These are phyloP conservation scores for Cyberlindnera xylosilytica DNA, from an alignment of 805 yeast genomes.

Conservation along the genomic window DNA sequence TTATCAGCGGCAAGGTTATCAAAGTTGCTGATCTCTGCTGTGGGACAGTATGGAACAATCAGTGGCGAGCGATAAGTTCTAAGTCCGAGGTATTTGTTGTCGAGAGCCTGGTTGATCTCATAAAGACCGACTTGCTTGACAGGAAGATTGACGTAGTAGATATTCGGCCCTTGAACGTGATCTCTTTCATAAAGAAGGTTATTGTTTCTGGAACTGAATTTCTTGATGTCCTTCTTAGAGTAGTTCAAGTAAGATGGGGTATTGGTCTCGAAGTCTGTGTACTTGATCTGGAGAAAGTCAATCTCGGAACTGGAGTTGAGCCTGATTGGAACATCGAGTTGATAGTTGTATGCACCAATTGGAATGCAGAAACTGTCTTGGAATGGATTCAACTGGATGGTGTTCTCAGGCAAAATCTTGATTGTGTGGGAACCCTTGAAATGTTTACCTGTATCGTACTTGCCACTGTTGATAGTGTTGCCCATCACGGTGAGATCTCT, in stretches of 20 bases:
- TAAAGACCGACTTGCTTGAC: constrained; percentile 74
- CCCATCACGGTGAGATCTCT: constrained; percentile 55
- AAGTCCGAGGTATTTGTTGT: constrained; percentile 57
- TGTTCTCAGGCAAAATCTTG: constrained; percentile 86
- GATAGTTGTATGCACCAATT: constrained; percentile 27
- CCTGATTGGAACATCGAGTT: constrained; percentile 61
- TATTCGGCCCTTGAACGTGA: constrained; percentile 27
- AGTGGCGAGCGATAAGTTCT: constrained; percentile 60
- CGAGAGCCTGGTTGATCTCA: constrained; percentile 63
- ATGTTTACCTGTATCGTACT: constrained; percentile 39
- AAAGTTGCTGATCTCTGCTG: constrained; percentile 48
- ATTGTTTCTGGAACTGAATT: constrained; percentile 25
- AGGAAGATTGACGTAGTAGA: constrained; percentile 64
- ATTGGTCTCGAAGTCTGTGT: constrained; percentile 52
- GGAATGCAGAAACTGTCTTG: constrained; percentile 63
- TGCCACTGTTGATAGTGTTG: constrained; percentile 34
- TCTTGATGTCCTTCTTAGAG: constrained; percentile 53
- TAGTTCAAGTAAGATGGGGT: constrained; percentile 46
- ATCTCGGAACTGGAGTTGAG: constrained; percentile 79
- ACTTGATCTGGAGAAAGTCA: constrained; percentile 61
- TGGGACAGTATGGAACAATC: constrained; percentile 74
- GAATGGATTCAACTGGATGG: constrained; percentile 79
- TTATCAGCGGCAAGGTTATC: constrained; percentile 36
- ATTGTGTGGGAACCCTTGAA: constrained; percentile 85
- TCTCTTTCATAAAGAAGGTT: constrained; percentile 26